Base-by-base conservation (phyloP, 176 grass and related monocot species). In the Guadua angustifolia region DNA sequence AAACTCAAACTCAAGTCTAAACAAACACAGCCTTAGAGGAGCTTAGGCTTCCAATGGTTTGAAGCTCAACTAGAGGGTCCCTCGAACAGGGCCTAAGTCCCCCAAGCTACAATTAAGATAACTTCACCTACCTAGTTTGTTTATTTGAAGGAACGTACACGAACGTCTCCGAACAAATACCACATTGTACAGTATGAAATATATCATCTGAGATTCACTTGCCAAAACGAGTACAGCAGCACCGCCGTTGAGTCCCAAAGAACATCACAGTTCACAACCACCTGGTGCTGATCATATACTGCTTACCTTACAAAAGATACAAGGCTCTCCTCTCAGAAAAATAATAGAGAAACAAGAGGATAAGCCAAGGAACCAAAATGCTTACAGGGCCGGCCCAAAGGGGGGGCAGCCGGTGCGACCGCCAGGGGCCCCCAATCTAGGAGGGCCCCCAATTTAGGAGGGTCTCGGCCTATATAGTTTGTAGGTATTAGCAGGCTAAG, bases 291-390 rank as follows among this genome's bases (percentile, higher is more conserved):
- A 80, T 58, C 66, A 79, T 58, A 74, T 15, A 46, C 16, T 65
- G 25, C 49, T 86, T 63, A 82, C 18, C 39, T 65, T 78, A 84
- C 67, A 74, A 58, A 74, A 58, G 59, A 82, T 73, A 86, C 84
- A 83, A 12, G 59, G 55, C 43, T 78, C 79, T 42, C 78, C 66
- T 65, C 66, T 84, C 57, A 57, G 18, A 44, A 66, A 57, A 82
- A 78, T 72, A 78, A 35, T 13, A 71, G 47, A 66, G 49, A 79
- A 66, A 82, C 73, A 86, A 50, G 33, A 64, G 29, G 51, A 65
- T 49, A 89, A 60, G 9, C n/a, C 58, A 50, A 18, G 78, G 8
- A 55, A 73, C 46, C 58, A 78, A 35, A 72, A 32, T n/a, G n/a
- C n/a, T n/a, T n/a, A 3, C 33, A 35, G 33, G 33, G 2, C 33